phyloP scores from a whole-genome alignment of 2,329 filamentous ascomycete species.

The Sclerotiophoma versabilis region DNA sequence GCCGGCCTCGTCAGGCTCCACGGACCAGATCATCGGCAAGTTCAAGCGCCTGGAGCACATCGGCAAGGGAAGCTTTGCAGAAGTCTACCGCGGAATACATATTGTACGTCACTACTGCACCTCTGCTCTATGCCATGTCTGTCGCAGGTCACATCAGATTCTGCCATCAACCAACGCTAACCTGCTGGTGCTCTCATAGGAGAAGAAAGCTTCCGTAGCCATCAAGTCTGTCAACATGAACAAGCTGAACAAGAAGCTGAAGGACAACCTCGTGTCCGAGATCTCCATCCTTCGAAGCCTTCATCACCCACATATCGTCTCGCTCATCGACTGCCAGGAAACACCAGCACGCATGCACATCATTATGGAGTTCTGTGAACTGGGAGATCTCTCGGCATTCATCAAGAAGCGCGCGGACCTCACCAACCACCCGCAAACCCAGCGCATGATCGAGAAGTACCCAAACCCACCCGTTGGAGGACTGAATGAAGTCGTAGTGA shows the following conservation, averaged over 20 bases:
- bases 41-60: constrained; percentile 89
- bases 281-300: constrained; percentile 94
- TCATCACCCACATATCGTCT: constrained; percentile 95
- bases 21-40: constrained; percentile 66
- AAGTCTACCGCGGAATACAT: constrained; percentile 87
- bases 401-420: constrained; percentile 93
- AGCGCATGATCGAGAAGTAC: constrained; percentile 92
- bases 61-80: constrained; percentile 96
- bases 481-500: constrained; percentile 94
- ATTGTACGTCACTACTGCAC: constrained; percentile 65
- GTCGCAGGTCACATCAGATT: neutral
- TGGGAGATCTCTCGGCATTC: constrained; percentile 92
- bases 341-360: constrained; percentile 88
- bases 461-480: constrained; percentile 82
- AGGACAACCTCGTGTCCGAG: constrained; percentile 93
- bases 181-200: constrained; percentile 56
- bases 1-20: constrained; percentile 43
- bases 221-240: constrained; percentile 95
- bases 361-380: constrained; percentile 97
- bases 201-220: constrained; percentile 81
- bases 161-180: neutral
- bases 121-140: neutral
- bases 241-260: constrained; percentile 93
- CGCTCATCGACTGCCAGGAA: constrained; percentile 93
- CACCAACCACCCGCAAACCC: constrained; percentile 78